Evolutionary conservation across 371 early-diverging fungal species (phyloP).

Genomic region (Mortierella sp.): DNA sequence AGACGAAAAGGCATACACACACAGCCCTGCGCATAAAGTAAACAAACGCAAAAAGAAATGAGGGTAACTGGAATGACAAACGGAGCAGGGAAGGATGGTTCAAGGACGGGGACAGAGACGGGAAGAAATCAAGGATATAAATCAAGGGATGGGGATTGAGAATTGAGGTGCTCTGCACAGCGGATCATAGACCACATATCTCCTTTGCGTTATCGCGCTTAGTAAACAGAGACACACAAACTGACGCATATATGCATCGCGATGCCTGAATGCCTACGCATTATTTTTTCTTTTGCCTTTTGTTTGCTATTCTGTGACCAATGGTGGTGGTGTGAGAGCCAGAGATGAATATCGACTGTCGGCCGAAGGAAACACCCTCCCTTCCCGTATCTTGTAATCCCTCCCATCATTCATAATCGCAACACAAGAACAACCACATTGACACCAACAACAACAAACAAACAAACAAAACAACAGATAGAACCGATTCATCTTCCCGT

Average conservation of each 20-base stretch:
- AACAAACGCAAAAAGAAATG: neutral
- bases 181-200: neutral
- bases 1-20: neutral
- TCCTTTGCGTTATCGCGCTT: conserved; percentile 3
- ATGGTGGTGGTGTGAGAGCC: neutral
- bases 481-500: neutral
- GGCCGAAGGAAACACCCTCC: neutral
- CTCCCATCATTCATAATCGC: neutral
- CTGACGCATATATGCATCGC: neutral
- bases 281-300: neutral
- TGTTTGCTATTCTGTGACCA: neutral
- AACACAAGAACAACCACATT: neutral
- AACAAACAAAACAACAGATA: neutral
- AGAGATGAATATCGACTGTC: neutral
- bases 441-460: neutral
- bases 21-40: neutral
- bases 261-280: neutral
- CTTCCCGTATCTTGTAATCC: neutral
- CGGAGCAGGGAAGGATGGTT: neutral
- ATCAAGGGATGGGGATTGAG: neutral
- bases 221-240: neutral
- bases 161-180: conserved; percentile 1
- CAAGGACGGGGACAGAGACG: neutral
- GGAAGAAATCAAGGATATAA: neutral
- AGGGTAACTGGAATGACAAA: neutral